These are phyloP conservation scores for Prosopis cineraria DNA, from an alignment of 306 rosid species.

Conservation along the genomic window DNA sequence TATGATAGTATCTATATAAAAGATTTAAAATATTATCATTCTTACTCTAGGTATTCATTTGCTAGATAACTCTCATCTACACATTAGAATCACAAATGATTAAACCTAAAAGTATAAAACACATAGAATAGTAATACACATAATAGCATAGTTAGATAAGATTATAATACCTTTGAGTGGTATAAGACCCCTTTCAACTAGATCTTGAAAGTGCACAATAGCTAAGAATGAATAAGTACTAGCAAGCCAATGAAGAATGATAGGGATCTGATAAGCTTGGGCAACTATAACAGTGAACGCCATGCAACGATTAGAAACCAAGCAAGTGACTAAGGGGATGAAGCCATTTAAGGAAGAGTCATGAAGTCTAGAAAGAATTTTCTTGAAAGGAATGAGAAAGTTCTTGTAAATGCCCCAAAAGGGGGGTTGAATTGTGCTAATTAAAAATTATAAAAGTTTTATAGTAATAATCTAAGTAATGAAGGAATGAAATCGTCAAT, in stretches of 20 bases:
- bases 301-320: constrained; percentile 16
- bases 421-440: no score
- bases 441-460: no score
- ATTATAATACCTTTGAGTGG: no score
- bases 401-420: no score
- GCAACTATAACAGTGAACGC: not conserved
- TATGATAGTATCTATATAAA: no score
- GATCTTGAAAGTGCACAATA: not conserved
- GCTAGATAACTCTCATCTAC: not conserved
- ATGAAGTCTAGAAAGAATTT: not conserved
- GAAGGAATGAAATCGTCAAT: no score
- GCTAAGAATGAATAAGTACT: not conserved
- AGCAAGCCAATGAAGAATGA: not conserved
- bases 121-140: no score
- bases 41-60: not conserved
- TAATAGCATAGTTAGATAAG: no score
- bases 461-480: no score
- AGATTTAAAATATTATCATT: no score
- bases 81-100: not conserved
- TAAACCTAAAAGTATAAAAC: not conserved
- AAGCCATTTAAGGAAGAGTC: not conserved
- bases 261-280: not conserved
- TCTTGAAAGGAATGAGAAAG: not conserved
- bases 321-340: constrained; percentile 5
- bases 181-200: not conserved